A percentile compares a stretch with the other conserved stretches of the same genome.
phyloP scores from a whole-genome alignment of 805 yeast genomes.

The Pichia occidentalis region DNA sequence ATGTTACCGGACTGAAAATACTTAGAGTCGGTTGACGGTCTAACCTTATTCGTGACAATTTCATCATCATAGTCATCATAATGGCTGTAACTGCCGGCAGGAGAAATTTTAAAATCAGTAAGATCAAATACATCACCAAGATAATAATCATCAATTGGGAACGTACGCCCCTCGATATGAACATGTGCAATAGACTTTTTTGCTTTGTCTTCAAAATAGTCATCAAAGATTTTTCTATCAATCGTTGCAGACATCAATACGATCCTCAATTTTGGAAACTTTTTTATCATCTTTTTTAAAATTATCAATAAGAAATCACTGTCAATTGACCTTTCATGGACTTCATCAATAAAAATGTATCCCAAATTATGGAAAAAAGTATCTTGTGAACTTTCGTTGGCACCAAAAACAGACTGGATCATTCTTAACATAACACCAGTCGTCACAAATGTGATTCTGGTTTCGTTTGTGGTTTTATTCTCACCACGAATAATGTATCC shows the following conservation, averaged over 20 bases:
- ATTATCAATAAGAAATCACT: constrained; percentile 79
- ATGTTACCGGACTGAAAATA: constrained; percentile 63
- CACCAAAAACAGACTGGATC: constrained; percentile 49
- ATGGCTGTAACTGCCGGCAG: neutral
- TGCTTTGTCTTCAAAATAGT: constrained; percentile 51
- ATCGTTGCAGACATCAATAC: constrained; percentile 94
- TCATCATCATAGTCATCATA: constrained; percentile 14
- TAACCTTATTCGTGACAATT: constrained; percentile 36
- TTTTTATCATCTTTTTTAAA: constrained; percentile 52
- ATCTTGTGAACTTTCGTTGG: constrained; percentile 22
- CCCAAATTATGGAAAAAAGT: constrained; percentile 48
- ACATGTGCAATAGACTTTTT: constrained; percentile 41
- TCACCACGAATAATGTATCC: constrained; percentile 93
- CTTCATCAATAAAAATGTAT: constrained; percentile 85
- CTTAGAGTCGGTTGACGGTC: constrained; percentile 57
- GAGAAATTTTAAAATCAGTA: constrained; percentile 48
- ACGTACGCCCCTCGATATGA: constrained; percentile 90
- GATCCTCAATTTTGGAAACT: constrained; percentile 51
- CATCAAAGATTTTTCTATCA: constrained; percentile 56
- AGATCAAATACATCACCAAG: constrained; percentile 58
- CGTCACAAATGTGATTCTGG: constrained; percentile 82
- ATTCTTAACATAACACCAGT: constrained; percentile 87
- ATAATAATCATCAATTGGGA: constrained; percentile 75
- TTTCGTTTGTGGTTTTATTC: constrained; percentile 50
- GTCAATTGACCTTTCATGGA: constrained; percentile 93